Base-by-base conservation (phyloP, 1,139 yeast genomes). In the Groenewaldozyma auringiensis region DNA sequence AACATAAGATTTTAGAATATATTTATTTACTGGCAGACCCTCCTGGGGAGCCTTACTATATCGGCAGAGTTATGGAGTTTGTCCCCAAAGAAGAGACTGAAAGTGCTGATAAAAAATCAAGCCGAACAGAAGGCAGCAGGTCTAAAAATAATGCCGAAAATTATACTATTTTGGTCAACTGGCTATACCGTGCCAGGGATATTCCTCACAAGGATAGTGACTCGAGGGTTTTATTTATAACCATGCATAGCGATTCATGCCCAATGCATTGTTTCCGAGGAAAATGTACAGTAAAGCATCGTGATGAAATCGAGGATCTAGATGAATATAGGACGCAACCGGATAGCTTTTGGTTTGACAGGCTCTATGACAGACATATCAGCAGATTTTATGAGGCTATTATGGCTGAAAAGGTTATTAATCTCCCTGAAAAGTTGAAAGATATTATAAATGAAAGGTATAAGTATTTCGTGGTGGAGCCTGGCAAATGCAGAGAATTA, bases 101-200 rank as follows among this genome's bases (percentile, higher is more conserved):
- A 20, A 39, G 37, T n/a, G 16, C 17, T 6, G 18, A 14, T 8
- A 21, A 39, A 21, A 11, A 25, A 8, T 25, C 36, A n/a, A 14
- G 41, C 14, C 11, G 16, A 14, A 14, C 22, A 14, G n/a, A n/a
- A n/a, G 16, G 11, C 16, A 9, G 18, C 8, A 21, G 43, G 14
- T 32, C 40, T 14, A 39, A 29, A 49, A 58, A 58, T 14, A 66
- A 71, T 21, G 79, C 83, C 2, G 71, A 69, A 33, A 71, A 74
- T 44, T 82, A 70, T 59, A 64, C 68, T 51, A 79, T 87, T 53
- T 81, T 79, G 49, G 80, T 92, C 53, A 94, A 89, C 66, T 89
- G 97, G 97, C 83, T 83, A 61, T 87, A 88, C 60, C 71, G 98
- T 42, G 94, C 96, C 0, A 69, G 94, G 50, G 97, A 88, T 61